Conservation (phyloP, 148 eudicot species). For the Limonium bicolor region DNA sequence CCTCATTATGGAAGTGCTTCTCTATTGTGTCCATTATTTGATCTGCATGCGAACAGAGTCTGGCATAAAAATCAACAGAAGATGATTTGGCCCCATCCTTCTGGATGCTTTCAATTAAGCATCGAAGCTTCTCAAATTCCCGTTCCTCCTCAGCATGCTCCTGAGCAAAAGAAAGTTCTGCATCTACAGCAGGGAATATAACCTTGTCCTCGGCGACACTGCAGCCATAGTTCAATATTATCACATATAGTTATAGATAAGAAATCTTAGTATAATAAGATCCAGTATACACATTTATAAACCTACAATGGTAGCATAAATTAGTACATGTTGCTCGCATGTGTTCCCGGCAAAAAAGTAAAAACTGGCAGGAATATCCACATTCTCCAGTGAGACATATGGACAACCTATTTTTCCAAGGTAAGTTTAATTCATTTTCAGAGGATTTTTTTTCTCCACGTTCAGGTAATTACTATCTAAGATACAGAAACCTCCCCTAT, state of each 20-base stretch:
- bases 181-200: conserved; percentile 94
- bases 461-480: too few relatives aligned
- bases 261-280: background rate
- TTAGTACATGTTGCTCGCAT: background rate
- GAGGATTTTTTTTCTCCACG: too few relatives aligned
- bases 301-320: background rate
- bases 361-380: background rate
- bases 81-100: conserved; percentile 63
- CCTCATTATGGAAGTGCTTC: conserved; percentile 79
- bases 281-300: background rate
- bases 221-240: conserved; percentile 26
- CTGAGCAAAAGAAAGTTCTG: conserved; percentile 71
- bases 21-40: conserved; percentile 76
- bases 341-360: too few relatives aligned
- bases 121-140: conserved; percentile 76
- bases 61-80: conserved; percentile 56
- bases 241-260: too few relatives aligned
- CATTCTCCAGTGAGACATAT: background rate
- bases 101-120: conserved; percentile 75
- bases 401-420: background rate
- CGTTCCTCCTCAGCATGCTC: conserved; percentile 98
- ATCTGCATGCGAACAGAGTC: conserved; percentile 69
- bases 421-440: too few relatives aligned
- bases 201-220: conserved; percentile 97
- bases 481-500: too few relatives aligned